These are phyloP conservation scores for Mycosphaerella arachidis DNA, from an alignment of 2,329 filamentous ascomycete species.

Conservation along the genomic window DNA sequence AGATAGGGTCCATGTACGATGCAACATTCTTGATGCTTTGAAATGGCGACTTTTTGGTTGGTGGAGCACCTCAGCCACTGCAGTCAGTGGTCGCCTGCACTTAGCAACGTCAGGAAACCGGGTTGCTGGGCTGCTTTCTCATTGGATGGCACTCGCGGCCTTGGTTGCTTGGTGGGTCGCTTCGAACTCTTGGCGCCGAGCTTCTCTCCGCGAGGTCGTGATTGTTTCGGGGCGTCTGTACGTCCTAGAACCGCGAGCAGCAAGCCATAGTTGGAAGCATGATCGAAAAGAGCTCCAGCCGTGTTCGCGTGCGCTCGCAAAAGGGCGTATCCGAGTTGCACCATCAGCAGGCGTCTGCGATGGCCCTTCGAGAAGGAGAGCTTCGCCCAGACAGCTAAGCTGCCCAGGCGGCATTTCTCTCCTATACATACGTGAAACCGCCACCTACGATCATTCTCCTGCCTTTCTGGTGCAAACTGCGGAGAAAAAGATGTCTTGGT, in stretches of 20 bases:
- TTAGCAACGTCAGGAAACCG: background rate
- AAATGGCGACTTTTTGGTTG: background rate
- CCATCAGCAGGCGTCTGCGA: background rate
- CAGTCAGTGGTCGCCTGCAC: background rate
- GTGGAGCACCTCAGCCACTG: background rate
- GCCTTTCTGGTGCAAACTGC: background rate
- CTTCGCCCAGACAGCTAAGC: background rate
- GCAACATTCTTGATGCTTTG: background rate
- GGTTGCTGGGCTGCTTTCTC: background rate
- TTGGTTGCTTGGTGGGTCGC: background rate
- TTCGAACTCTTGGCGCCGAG: background rate
- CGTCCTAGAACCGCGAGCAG: background rate
- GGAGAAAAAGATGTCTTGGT: background rate
- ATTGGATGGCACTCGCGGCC: background rate
- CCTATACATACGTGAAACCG: background rate
- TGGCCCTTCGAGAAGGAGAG: background rate
- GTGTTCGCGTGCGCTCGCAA: background rate
- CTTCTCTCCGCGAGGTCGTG: background rate
- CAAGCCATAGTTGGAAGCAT: background rate
- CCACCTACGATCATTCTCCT: slow-evolving; percentile 1
- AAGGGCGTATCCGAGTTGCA: background rate
- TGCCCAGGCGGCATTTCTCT: background rate
- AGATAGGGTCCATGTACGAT: background rate
- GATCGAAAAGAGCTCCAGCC: background rate
- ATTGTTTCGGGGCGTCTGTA: background rate